These are phyloP conservation scores for Rhynchospora pubera DNA, from an alignment of 176 grass and related monocot genomes.

Conservation along the genomic window DNA sequence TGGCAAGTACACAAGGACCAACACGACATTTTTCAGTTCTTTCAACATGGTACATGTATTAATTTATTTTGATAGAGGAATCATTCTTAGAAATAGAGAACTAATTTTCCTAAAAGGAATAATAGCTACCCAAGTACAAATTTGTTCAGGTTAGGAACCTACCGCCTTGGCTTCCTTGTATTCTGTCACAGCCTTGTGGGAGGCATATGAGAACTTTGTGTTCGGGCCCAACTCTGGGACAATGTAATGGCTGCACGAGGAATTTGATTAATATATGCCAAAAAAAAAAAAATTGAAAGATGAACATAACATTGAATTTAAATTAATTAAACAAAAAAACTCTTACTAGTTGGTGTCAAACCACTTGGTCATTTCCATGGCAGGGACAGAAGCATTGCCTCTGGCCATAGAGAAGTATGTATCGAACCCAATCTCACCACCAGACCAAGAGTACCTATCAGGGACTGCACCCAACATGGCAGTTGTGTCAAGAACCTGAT, in stretches of 20 bases:
- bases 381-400: conserved; percentile 82
- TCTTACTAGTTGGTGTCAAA: conserved; percentile 99
- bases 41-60: background rate
- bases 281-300: background rate
- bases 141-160: conserved; percentile 5
- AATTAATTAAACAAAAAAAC: background rate
- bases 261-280: background rate
- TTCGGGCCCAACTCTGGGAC: conserved; percentile 77
- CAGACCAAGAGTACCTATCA: conserved; percentile 63
- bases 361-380: conserved; percentile 99
- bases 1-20: background rate
- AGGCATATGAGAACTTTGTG: conserved; percentile 76
- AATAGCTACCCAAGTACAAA: background rate
- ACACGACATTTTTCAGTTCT: background rate
- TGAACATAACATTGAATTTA: background rate
- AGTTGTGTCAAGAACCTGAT: conserved; percentile 85
- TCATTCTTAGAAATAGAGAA: background rate
- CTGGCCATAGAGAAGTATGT: conserved; percentile 97
- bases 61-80: background rate
- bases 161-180: conserved; percentile 92
- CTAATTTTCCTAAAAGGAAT: background rate
- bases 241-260: conserved; percentile 64
- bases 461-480: conserved; percentile 86
- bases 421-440: conserved; percentile 69
- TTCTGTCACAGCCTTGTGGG: conserved; percentile 78